Percentiles rank a stretch among this genome's conserved stretches.
phyloP scores from a whole-genome alignment of 1,284 basidiomycete genomes.

The Austroboletus niveus region DNA sequence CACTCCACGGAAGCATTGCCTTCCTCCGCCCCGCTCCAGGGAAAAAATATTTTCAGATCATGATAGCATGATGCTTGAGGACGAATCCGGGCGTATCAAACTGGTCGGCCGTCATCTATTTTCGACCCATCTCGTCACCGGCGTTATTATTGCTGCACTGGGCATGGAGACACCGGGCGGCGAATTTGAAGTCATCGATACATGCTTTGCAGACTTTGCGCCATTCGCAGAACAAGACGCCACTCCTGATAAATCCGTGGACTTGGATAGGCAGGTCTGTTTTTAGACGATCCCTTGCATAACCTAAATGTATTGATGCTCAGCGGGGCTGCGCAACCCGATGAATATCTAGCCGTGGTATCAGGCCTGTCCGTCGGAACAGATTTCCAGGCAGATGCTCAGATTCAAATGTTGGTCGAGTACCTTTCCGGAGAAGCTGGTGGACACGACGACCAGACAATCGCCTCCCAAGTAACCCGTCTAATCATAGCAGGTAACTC shows the following conservation, averaged over 20 bases:
- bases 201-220: conserved; percentile 83
- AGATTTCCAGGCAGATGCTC: conserved; percentile 63
- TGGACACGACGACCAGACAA: conserved; percentile 58
- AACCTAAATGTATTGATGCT: conserved; percentile 6
- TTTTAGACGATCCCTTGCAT: conserved; percentile 8
- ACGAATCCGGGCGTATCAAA: conserved; percentile 89
- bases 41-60: conserved; percentile 75
- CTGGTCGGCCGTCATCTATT: conserved; percentile 74
- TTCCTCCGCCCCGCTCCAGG: conserved; percentile 77
- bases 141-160: conserved; percentile 86
- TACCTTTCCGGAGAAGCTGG: conserved; percentile 86
- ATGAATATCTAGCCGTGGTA: conserved; percentile 79
- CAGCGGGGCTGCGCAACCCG: conserved; percentile 25
- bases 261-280: conserved; percentile 42
- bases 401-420: conserved; percentile 80
- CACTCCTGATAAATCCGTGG: conserved; percentile 41
- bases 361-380: conserved; percentile 80
- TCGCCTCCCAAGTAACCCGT: conserved; percentile 74
- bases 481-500: conserved; percentile 89
- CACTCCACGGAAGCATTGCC: conserved; percentile 64
- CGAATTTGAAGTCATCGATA: conserved; percentile 93
- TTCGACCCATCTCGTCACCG: conserved; percentile 74
- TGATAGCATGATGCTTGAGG: conserved; percentile 89
- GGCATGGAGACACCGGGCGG: conserved; percentile 88
- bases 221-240: conserved; percentile 37